Evolutionary conservation across 2,329 filamentous ascomycete species (phyloP).

Genomic region (Colletotrichum orchidophilum): DNA sequence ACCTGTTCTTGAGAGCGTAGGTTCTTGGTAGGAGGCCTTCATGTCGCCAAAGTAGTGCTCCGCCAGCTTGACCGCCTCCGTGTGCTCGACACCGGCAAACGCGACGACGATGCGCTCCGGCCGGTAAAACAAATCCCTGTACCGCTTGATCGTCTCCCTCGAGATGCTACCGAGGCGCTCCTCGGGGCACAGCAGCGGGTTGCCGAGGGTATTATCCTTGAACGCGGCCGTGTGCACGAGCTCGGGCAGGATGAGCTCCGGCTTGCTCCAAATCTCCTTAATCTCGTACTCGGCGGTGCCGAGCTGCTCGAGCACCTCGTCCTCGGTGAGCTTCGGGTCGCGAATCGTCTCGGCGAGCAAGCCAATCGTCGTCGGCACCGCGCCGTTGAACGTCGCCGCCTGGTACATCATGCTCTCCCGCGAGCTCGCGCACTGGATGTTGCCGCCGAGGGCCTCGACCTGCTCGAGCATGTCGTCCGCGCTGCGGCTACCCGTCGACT

Average conservation of each 20-base stretch:
- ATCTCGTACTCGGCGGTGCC: conserved; percentile 96
- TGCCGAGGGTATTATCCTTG: conserved; percentile 94
- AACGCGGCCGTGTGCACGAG: conserved; percentile 95
- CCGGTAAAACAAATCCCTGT: conserved; percentile 84
- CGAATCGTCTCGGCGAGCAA: conserved; percentile 94
- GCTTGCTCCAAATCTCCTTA: conserved; percentile 95
- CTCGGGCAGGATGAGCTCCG: conserved; percentile 94
- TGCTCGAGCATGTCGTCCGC: conserved; percentile 88
- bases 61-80: conserved; percentile 79
- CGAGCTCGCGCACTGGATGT: conserved; percentile 96
- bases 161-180: conserved; percentile 83
- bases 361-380: conserved; percentile 82
- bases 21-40: conserved; percentile 61
- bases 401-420: conserved; percentile 99
- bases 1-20: conserved; percentile 61
- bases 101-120: conserved; percentile 94
- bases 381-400: conserved; percentile 94
- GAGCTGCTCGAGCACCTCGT: conserved; percentile 87
- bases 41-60: conserved; percentile 94
- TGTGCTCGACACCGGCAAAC: conserved; percentile 90
- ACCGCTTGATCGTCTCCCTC: conserved; percentile 76
- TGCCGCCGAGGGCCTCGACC: conserved; percentile 89
- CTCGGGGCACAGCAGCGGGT: conserved; percentile 89
- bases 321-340: conserved; percentile 83
- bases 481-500: conserved; percentile 77